A percentile compares a stretch with the other conserved stretches of the same genome.
These are phyloP conservation scores for Acanthamoeba rhysodes DNA, from an alignment of 208 protist species.

Conservation along the genomic window DNA sequence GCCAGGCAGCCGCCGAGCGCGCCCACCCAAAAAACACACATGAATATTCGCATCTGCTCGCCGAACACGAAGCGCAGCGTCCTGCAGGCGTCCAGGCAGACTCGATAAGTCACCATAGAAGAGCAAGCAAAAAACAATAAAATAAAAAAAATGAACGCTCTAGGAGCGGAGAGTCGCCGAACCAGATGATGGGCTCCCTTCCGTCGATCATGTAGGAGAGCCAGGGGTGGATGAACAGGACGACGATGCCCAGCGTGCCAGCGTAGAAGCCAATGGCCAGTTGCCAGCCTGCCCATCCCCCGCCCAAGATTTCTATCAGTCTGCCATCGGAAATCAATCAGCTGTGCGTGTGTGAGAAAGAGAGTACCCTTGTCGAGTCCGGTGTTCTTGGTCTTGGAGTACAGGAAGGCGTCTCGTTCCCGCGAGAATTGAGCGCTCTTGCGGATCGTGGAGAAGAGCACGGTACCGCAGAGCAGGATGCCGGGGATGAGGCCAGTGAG, in stretches of 20 bases:
- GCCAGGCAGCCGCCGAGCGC: neutral
- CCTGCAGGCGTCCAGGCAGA: neutral
- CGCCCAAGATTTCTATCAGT: neutral
- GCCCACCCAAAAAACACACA: conserved; percentile 45
- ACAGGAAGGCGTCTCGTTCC: conserved; percentile 34
- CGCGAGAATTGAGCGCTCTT: conserved; percentile 18
- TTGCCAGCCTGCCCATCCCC: neutral
- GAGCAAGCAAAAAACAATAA: neutral
- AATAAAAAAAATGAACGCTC: neutral
- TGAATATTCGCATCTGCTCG: neutral
- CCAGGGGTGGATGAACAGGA: conserved; percentile 40
- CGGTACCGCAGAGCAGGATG: conserved; percentile 15
- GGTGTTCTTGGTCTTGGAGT: neutral
- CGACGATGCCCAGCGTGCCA: neutral
- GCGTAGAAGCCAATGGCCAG: neutral
- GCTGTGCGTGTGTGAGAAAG: neutral
- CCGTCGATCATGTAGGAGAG: conserved; percentile 19
- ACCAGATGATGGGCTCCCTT: neutral
- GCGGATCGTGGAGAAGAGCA: conserved; percentile 30
- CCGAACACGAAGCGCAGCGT: conserved; percentile 14
- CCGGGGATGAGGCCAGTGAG: conserved; percentile 27
- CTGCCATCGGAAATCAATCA: no score
- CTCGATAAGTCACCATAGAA: neutral
- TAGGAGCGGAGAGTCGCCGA: neutral
- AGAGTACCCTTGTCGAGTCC: neutral